Base-by-base conservation (phyloP, 2,329 filamentous ascomycete species). In the Alternaria dauci region DNA sequence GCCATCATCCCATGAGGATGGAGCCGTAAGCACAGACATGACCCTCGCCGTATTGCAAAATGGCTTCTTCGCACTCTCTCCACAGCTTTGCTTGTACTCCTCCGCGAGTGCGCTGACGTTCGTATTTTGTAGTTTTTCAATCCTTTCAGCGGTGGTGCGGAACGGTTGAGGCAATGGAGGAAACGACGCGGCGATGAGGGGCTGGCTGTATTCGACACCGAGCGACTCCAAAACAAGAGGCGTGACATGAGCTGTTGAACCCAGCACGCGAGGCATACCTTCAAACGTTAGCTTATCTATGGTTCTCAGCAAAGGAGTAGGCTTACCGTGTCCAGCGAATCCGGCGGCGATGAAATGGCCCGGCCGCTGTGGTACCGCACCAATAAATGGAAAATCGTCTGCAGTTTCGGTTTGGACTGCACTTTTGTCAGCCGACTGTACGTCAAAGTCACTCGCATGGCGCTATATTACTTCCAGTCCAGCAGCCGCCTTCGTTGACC, bases 251-350 rank as follows among this genome's bases (percentile, higher is more conserved):
- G 61, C 61, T 20, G 61, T 36, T 18, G 61, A 61, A 12, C 57
- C 50, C 9, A 63, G 41, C 8, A 63, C 42, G 5, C 58, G 53
- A 46, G 61, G 58, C 61, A 63, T 63, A 8, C 60, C 20, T 30
- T 34, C 30, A 34, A 6, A 20, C 14, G 2, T 38, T 7, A 28
- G 18, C 14, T 14, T 18, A 2, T 26, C 23, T 32, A 8, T 12
- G 6, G 16, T 34, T 6, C 42, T 44, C 42, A 14, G 25, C 18
- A 34, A 32, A 32, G 14, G 5, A 23, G 8, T 36, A n/a, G 12
- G 53, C 54, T 20, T 58, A 62, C 60, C 61, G 51, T 63, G 61
- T 25, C 61, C 58, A 11, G 53, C 50, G 28, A 61, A 63, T 28
- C 61, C 61, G 4, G 61, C 61, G 1, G 46, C 51, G 28, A 63